phyloP scores from a whole-genome alignment of 2,329 filamentous ascomycete species.

The Trichoderma asperellum region DNA sequence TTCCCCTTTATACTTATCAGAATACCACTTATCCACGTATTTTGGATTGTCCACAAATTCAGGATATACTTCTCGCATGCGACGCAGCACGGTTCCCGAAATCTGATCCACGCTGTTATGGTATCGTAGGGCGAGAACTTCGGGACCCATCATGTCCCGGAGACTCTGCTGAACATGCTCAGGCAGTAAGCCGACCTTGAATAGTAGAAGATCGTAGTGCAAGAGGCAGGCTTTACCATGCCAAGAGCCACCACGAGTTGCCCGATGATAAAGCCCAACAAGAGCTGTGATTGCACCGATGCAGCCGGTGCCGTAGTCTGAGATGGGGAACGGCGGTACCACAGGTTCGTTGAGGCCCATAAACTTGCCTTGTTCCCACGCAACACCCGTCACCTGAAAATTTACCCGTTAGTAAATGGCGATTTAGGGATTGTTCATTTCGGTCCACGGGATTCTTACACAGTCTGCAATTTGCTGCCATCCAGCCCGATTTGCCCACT shows the following conservation, averaged over 20 bases:
- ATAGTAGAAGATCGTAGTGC: conserved; percentile 70
- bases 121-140: conserved; percentile 62
- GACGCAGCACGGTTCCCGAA: conserved; percentile 60
- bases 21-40: conserved; percentile 55
- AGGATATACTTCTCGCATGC: conserved; percentile 57
- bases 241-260: conserved; percentile 67
- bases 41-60: conserved; percentile 55
- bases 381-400: conserved; percentile 56
- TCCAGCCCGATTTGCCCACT: conserved; percentile 66
- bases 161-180: conserved; percentile 56
- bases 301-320: conserved; percentile 71
- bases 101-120: conserved; percentile 68
- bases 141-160: conserved; percentile 51
- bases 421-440: not conserved
- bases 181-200: conserved; percentile 62
- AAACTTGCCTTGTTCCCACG: conserved; percentile 64
- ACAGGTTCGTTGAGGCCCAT: conserved; percentile 67
- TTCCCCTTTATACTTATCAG: conserved; percentile 46
- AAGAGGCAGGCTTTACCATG: conserved; percentile 65
- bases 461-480: conserved; percentile 76
- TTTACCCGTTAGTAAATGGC: not conserved
- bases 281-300: conserved; percentile 71
- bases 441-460: conserved; percentile 39
- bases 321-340: conserved; percentile 67
- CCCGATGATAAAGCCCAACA: conserved; percentile 64